These are phyloP conservation scores for Xylaria sp. DNA, from an alignment of 2,329 filamentous ascomycete species.

Conservation along the genomic window DNA sequence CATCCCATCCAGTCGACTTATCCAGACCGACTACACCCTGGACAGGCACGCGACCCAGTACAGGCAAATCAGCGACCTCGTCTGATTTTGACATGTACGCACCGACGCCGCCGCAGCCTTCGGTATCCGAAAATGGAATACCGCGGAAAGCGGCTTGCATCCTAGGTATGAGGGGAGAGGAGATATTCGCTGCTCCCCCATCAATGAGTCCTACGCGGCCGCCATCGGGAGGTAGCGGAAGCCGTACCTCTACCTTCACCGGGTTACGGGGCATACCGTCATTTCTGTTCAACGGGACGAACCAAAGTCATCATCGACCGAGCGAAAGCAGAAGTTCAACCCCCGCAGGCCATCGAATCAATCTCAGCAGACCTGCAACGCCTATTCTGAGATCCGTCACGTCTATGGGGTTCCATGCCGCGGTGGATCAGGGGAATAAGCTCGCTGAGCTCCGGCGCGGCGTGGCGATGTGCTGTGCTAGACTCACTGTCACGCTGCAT, in stretches of 20 bases:
- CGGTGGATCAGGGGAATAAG: constrained; percentile 38
- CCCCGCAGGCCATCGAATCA: background rate
- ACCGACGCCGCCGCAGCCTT: constrained; percentile 19
- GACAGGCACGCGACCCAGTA: constrained; percentile 10
- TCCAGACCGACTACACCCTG: constrained; percentile 23
- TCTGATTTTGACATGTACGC: constrained; percentile 19
- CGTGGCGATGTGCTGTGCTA: constrained; percentile 61
- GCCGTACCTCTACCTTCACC: constrained; percentile 27
- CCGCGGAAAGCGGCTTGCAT: constrained; percentile 61
- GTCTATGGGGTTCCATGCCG: constrained; percentile 19
- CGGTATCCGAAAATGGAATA: constrained; percentile 43
- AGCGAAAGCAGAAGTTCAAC: constrained; percentile 24
- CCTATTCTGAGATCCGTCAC: constrained; percentile 33
- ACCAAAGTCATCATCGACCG: constrained; percentile 31
- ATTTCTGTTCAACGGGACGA: constrained; percentile 25
- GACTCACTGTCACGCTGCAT: constrained; percentile 62
- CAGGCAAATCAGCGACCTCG: constrained; percentile 18
- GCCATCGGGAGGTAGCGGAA: constrained; percentile 33
- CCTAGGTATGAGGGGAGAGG: constrained; percentile 56
- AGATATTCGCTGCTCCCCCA: constrained; percentile 8
- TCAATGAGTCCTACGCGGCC: constrained; percentile 21
- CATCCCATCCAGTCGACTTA: constrained; percentile 14
- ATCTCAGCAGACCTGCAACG: constrained; percentile 22
- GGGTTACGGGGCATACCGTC: constrained; percentile 27
- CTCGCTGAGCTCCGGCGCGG: constrained; percentile 59